Conservation (phyloP, 176 grass and related monocot species). For the Aegilops longissima region DNA sequence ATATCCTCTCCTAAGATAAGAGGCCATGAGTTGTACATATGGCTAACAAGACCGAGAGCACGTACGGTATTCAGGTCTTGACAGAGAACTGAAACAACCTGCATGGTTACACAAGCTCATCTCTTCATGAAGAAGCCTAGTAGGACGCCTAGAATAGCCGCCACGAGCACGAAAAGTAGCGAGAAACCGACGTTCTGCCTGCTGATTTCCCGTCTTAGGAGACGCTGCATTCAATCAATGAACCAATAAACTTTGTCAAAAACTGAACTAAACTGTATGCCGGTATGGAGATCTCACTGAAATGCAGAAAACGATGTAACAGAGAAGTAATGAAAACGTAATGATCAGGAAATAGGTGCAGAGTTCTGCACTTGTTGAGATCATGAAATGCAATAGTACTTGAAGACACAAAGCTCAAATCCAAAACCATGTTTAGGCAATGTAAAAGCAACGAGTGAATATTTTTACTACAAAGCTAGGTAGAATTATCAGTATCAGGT, state of each 20-base stretch:
- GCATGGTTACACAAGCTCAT: constrained; percentile 39
- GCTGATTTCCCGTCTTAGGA: constrained; percentile 62
- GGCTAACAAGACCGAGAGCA: constrained; percentile 24
- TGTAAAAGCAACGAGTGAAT: neutral
- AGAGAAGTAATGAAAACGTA: neutral
- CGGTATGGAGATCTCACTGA: neutral
- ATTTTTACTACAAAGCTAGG: neutral
- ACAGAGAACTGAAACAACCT: constrained; percentile 11
- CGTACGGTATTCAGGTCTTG: constrained; percentile 12
- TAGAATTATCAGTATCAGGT: neutral
- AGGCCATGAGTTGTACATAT: constrained; percentile 28
- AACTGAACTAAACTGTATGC: constrained; percentile 5
- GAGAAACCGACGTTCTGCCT: constrained; percentile 58
- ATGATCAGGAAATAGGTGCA: neutral
- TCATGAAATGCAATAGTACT: neutral
- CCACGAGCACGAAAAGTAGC: constrained; percentile 51
- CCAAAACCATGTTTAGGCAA: neutral
- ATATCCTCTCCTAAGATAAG: constrained; percentile 23
- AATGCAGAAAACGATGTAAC: neutral
- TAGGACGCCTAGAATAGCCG: constrained; percentile 76
- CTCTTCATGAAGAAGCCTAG: constrained; percentile 71
- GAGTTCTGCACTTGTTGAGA: neutral
- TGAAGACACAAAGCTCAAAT: neutral
- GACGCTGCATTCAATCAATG: constrained; percentile 46
- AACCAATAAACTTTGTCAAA: neutral